Evolutionary conservation across 768 basidiomycete species (phyloP), one percentile per base, ranked within the genome.

Genomic region (Auricularia heimuer): DNA sequence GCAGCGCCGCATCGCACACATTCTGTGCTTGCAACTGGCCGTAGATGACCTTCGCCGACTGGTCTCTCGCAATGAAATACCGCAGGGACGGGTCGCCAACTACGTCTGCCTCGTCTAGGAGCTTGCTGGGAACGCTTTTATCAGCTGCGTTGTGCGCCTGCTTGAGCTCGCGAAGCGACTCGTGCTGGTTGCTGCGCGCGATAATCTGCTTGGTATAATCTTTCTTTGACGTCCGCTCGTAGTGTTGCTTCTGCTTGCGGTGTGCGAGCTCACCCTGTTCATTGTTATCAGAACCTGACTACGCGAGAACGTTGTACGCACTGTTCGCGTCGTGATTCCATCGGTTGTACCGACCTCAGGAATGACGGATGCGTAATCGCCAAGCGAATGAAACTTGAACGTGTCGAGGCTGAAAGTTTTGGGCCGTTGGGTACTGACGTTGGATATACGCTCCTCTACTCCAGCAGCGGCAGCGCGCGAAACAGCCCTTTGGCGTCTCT

Each of bases 301-400:
- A 16, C 14, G 16, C 7, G 21, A 51, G 4, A 4, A 18, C 16
- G 47, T 4, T 16, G 21, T 16, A 63, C 70, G 4, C 58, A 81
- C 79, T 6, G 70, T 58, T 37, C 77, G 74, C 1, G 77, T 80
- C 0, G 75, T 74, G 64, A 75, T 79, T 1, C 69, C 70, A 56
- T 81, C 77, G 1, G 74, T 75, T 1, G 75, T 76, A 0, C 80
- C 76, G 47, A 70, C 74, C 0, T 2, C 0, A 0, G 33, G 21
- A 4, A 80, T 78, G 0, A 62, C 54, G 0, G 54, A 21, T 0
- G 70, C 65, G 54, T 77, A 77, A 61, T 80, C 73, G 0, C 74
- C 75, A 0, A 81, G 63, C 0, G 73, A 68, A 66, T 78, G 77
- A 0, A 70, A 39, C 51, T 79, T 80, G 66, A 72, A 74, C 1